Evolutionary conservation across 495 filamentous ascomycete genomes (phyloP).

Genomic region (Penicillium subrubescens): DNA sequence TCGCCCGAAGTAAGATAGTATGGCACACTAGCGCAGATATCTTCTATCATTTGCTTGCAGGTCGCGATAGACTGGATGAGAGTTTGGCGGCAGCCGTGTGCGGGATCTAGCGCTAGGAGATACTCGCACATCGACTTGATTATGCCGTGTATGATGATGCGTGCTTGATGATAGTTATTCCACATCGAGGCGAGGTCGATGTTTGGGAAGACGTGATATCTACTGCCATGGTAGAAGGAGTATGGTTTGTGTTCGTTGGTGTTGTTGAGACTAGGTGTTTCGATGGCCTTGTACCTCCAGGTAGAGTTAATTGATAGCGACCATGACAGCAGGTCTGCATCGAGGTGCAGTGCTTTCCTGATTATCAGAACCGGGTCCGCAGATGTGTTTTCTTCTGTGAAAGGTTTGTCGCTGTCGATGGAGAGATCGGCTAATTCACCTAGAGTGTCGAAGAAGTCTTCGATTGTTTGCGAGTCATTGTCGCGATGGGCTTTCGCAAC

Average conservation of each 20-base stretch:
- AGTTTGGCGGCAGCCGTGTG: conserved; percentile 2
- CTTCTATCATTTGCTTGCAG: conserved; percentile 14
- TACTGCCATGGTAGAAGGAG: neutral
- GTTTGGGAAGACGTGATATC: conserved; percentile 12
- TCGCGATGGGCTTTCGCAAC: conserved; percentile 1
- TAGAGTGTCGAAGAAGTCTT: conserved; percentile 14
- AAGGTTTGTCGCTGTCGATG: conserved; percentile 4
- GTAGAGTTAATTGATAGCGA: conserved; percentile 6
- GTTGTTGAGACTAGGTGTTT: neutral
- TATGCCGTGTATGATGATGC: conserved; percentile 19
- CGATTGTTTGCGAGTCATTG: conserved; percentile 2
- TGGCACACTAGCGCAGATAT: conserved; percentile 21
- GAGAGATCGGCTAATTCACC: conserved; percentile 12
- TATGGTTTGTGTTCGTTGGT: neutral
- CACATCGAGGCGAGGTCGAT: conserved; percentile 12
- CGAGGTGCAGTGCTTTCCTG: conserved; percentile 15
- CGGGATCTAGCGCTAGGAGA: neutral
- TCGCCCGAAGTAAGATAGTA: conserved; percentile 17
- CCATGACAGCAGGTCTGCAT: conserved; percentile 17
- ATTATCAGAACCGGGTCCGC: neutral
- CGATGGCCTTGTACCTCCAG: conserved; percentile 6
- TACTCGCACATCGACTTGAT: conserved; percentile 5
- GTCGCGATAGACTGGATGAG: conserved; percentile 10
- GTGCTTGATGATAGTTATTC: conserved; percentile 21
- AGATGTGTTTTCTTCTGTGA: neutral